Evolutionary conservation across 495 filamentous ascomycete genomes (phyloP).

Genomic region (Annulohypoxylon bovei): DNA sequence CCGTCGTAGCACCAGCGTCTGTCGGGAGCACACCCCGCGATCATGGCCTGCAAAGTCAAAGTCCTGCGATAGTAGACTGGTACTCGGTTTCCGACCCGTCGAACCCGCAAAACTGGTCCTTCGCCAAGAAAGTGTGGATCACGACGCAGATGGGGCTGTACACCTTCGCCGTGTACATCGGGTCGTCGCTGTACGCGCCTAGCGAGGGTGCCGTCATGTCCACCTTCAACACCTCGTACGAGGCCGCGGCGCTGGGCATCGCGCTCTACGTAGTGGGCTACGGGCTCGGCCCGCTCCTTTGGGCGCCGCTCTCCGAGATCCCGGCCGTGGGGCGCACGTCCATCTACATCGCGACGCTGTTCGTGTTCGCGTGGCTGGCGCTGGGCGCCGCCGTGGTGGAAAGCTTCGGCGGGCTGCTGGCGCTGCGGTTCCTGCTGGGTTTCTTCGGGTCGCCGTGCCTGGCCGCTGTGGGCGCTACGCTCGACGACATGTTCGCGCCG

Average conservation of each 20-base stretch:
- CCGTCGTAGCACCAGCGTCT: background rate
- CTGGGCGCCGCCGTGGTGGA: conserved; percentile 79
- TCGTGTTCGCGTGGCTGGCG: conserved; percentile 74
- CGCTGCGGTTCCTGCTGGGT: conserved; percentile 78
- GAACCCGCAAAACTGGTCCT: conserved; percentile 65
- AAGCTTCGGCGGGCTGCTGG: conserved; percentile 73
- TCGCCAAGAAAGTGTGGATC: conserved; percentile 51
- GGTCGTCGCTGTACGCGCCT: conserved; percentile 58
- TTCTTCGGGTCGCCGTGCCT: conserved; percentile 80
- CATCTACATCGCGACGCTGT: conserved; percentile 75
- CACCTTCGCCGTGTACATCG: conserved; percentile 61
- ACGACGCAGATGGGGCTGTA: conserved; percentile 65
- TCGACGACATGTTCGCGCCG: conserved; percentile 79
- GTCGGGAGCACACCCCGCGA: background rate
- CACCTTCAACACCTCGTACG: conserved; percentile 62
- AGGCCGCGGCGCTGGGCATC: conserved; percentile 63
- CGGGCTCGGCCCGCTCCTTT: conserved; percentile 63
- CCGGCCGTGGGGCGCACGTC: conserved; percentile 71
- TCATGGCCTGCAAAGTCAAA: background rate
- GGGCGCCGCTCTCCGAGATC: conserved; percentile 66
- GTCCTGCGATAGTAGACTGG: conserved; percentile 63
- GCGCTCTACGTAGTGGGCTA: conserved; percentile 73
- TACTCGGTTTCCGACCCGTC: conserved; percentile 61
- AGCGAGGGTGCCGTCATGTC: conserved; percentile 54
- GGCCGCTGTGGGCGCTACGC: conserved; percentile 81